Conservation (phyloP, 2,329 filamentous ascomycete species). For the Chrysoporthe cubensis region DNA sequence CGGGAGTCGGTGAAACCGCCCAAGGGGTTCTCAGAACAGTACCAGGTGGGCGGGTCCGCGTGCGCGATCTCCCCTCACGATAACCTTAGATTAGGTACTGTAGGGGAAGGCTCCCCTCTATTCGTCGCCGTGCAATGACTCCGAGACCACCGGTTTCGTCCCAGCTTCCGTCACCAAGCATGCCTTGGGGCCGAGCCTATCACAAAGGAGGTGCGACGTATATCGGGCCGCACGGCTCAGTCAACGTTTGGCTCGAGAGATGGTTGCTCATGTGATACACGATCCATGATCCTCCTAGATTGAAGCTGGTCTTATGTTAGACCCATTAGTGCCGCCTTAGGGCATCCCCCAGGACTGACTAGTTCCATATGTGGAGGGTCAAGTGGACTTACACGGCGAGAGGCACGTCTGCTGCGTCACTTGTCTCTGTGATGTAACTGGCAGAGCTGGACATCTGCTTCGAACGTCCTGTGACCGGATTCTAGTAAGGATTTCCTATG, state of each 20-base stretch:
- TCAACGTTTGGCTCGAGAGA: background rate
- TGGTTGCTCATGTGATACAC: background rate
- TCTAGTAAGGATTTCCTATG: background rate
- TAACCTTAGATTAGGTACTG: constrained; percentile 12
- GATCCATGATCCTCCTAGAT: background rate
- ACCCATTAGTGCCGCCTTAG: background rate
- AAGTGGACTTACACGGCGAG: background rate
- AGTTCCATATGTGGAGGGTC: no score
- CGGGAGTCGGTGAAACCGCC: constrained; percentile 6
- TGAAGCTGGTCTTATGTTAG: background rate
- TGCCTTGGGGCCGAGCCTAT: background rate
- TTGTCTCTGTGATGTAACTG: no score
- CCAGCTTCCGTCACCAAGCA: background rate
- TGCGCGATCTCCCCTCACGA: constrained; percentile 1
- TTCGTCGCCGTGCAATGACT: no score
- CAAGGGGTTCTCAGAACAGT: background rate
- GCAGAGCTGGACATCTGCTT: no score
- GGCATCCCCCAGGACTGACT: background rate
- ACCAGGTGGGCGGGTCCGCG: background rate
- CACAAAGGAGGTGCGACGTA: background rate
- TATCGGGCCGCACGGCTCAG: background rate
- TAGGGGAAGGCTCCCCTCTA: background rate
- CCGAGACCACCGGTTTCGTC: background rate
- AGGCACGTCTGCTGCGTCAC: background rate
- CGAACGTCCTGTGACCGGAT: no score